Conservation (phyloP, 1,284 basidiomycete genomes). For the Agroathelia rolfsii region DNA sequence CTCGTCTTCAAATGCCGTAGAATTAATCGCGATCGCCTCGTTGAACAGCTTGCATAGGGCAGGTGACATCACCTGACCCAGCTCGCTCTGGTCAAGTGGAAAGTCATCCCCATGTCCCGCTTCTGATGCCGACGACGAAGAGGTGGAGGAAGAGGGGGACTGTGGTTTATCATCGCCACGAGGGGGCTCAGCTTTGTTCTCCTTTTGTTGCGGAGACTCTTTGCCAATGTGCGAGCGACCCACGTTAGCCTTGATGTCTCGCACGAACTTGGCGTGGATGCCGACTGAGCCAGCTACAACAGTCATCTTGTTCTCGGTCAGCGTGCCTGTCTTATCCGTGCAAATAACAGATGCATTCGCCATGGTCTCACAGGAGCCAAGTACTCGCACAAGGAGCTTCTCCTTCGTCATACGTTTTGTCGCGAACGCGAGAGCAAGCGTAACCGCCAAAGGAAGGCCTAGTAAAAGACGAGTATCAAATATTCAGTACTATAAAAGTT, state of each 20-base stretch:
- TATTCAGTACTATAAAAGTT: slow-evolving; percentile 7
- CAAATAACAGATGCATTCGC: slow-evolving; percentile 94
- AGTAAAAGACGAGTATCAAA: slow-evolving; percentile 9
- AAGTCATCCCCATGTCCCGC: slow-evolving; percentile 60
- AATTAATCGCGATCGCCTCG: slow-evolving; percentile 85
- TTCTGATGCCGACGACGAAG: slow-evolving; percentile 14
- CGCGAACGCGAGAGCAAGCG: slow-evolving; percentile 91
- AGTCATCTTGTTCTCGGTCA: slow-evolving; percentile 92
- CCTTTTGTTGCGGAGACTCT: slow-evolving; percentile 27
- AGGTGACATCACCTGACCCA: slow-evolving; percentile 57
- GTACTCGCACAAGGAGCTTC: slow-evolving; percentile 89
- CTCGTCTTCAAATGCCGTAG: slow-evolving; percentile 88
- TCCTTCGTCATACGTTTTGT: slow-evolving; percentile 95
- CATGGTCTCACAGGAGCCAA: slow-evolving; percentile 98
- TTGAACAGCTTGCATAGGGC: slow-evolving; percentile 70
- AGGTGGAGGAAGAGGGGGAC: too few species aligned
- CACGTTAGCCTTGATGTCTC: slow-evolving; percentile 65
- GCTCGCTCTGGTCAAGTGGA: slow-evolving; percentile 68
- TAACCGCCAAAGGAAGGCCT: slow-evolving; percentile 93
- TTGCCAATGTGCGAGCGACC: slow-evolving; percentile 69
- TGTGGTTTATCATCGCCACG: slow-evolving; percentile 16
- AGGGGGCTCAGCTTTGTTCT: slow-evolving; percentile 17
- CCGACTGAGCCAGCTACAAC: slow-evolving; percentile 95
- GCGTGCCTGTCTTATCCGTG: slow-evolving; percentile 92
- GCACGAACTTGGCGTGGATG: slow-evolving; percentile 89